Evolutionary conservation across 228 moss, liverwort and hornwort genomes (phyloP).

Genomic region (Sphagnum fallax): DNA sequence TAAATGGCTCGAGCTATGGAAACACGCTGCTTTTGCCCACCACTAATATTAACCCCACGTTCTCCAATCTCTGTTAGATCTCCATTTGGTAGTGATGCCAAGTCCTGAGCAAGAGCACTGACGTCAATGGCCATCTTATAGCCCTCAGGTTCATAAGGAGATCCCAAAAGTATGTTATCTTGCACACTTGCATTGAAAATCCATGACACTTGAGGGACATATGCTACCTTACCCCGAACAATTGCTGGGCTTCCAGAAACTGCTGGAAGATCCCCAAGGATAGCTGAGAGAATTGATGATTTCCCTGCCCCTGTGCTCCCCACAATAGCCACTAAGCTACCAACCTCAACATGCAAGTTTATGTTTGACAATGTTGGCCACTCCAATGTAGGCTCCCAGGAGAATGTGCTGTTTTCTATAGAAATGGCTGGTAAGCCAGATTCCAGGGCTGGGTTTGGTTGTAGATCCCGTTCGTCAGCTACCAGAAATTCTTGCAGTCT

Average conservation of each 20-base stretch:
- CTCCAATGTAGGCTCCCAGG: constrained; percentile 39
- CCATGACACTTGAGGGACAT: constrained; percentile 73
- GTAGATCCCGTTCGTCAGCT: constrained; percentile 58
- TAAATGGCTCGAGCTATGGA: constrained; percentile 70
- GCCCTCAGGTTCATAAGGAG: constrained; percentile 37
- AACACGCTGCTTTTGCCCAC: constrained; percentile 73
- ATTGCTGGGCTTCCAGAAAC: constrained; percentile 39
- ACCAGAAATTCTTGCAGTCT: constrained; percentile 59
- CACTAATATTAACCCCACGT: constrained; percentile 73
- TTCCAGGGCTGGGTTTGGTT: constrained; percentile 49
- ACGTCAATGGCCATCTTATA: constrained; percentile 45
- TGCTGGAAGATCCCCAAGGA: constrained; percentile 64
- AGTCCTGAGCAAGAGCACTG: constrained; percentile 56
- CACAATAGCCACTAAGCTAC: constrained; percentile 58
- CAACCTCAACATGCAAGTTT: constrained; percentile 40
- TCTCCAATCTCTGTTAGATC: constrained; percentile 80
- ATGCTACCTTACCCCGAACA: constrained; percentile 52
- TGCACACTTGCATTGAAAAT: constrained; percentile 60
- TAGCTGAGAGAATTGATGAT: constrained; percentile 55
- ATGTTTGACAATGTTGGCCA: constrained; percentile 42
- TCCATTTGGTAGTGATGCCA: constrained; percentile 52
- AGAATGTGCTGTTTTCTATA: constrained; percentile 51
- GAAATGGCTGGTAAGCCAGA: constrained; percentile 40
- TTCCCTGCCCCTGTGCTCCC: constrained; percentile 70
- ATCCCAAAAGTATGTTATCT: constrained; percentile 67